Percentiles rank a stretch among this genome's conserved stretches.
Conservation (phyloP, 129 eudicot species). For the Rutidosis leptorrhynchoides region DNA sequence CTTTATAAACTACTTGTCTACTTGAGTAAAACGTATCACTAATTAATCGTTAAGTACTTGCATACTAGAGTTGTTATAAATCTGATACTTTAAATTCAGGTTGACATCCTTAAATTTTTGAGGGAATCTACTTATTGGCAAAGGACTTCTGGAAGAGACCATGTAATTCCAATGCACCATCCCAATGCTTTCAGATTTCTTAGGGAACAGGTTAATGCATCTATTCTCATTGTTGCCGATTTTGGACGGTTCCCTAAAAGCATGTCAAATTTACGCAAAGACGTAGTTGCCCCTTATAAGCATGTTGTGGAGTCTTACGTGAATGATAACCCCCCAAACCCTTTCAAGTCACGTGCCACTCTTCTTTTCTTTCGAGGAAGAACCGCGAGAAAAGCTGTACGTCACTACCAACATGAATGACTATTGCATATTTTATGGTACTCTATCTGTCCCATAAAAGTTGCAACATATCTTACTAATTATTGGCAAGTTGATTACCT, state of each 20-base stretch:
- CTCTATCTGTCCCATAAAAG: background rate
- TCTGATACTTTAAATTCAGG: background rate
- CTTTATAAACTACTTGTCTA: background rate
- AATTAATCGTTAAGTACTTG: background rate
- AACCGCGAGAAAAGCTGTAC: constrained; percentile 1
- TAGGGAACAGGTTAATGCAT: constrained; percentile 4
- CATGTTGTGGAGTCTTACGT: background rate
- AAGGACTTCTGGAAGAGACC: constrained; percentile 3
- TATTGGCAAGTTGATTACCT: background rate
- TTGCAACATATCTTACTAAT: background rate
- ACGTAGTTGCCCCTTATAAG: constrained; percentile 4
- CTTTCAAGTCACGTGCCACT: background rate
- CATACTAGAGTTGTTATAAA: background rate
- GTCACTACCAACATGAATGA: background rate
- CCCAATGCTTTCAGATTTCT: constrained; percentile 12
- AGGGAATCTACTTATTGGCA: background rate
- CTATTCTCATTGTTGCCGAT: constrained; percentile 1
- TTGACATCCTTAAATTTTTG: constrained; percentile 3
- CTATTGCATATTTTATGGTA: background rate
- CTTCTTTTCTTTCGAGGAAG: constrained; percentile 6
- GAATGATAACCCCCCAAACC: background rate
- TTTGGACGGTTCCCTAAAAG: background rate
- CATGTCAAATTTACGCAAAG: background rate
- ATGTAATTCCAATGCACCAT: constrained; percentile 1
- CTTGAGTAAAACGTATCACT: background rate